Evolutionary conservation across 257 asterid genomes (phyloP), one percentile per base, ranked within the genome.

Genomic region (Capsicum chinense): DNA sequence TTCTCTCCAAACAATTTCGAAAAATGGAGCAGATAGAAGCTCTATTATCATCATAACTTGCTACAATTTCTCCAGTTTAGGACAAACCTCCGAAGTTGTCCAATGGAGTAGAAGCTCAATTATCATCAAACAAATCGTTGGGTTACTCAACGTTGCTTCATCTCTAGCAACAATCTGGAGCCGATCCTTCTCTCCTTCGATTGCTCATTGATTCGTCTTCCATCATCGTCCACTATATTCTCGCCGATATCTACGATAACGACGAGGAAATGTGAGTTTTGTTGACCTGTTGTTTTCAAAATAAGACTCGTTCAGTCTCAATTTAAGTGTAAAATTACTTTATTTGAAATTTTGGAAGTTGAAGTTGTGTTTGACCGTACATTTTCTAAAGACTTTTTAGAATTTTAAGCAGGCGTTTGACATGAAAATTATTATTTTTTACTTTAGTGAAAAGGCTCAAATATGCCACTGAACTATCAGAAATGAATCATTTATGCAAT

Each of bases 231-330:
- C 79, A 88, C 16, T 87, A 47, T 47, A 56, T 92, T 16, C 80
- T 88, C 48, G 54, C 64, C 9, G 95, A 93, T 39, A 83, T 92
- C 21, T 86, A 81, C 35, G 64, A 83, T n/a, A 71, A 68, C 44
- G 93, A 91, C 39, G 98, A 93, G 89, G 97, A 94, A 88, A 90
- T 90, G 95, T 92, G 76, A 52, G 86, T 47, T 14, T 64, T 12
- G n/a, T 56, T 39, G 3, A 39, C 1, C 44, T 1, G 0, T 39
- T 3, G 44, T 39, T 4, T 39, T 39, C 44, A 39, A 39, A 39
- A 39, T 39, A 39, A 26, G 33, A 26, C 44, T 39, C 44, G 5
- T 39, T 39, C 44, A 4, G 44, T 39, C 33, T 26, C 33, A 26
- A 26, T 26, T 26, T 26, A 26, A 26, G 33, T 26, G 33, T 26